phyloP scores from a whole-genome alignment of 306 rosid genomes.

The Dalbergia cultrata region DNA sequence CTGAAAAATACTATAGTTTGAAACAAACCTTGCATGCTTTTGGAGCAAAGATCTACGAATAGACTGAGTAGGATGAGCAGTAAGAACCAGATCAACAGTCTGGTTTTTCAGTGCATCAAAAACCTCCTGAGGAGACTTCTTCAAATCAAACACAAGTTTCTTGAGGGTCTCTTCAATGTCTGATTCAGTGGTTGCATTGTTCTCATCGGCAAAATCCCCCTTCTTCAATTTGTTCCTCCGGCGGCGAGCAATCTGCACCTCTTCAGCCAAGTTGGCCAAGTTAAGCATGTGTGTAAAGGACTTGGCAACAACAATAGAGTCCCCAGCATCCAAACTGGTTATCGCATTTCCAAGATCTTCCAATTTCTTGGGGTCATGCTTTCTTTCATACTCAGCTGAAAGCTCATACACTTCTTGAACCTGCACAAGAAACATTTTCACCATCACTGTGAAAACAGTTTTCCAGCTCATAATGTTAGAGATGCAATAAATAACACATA shows the following conservation, averaged over 20 bases:
- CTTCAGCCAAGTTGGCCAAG: slow-evolving; percentile 99
- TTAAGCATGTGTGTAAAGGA: slow-evolving; percentile 98
- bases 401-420: slow-evolving; percentile 97
- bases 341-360: slow-evolving; percentile 85
- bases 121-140: slow-evolving; percentile 94
- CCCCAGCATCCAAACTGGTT: slow-evolving; percentile 95
- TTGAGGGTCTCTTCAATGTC: slow-evolving; percentile 97
- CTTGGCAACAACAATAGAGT: slow-evolving; percentile 90
- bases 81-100: slow-evolving; percentile 94
- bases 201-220: slow-evolving; percentile 88
- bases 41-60: slow-evolving; percentile 97
- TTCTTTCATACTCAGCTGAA: slow-evolving; percentile 96
- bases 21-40: slow-evolving; percentile 90
- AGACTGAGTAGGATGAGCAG: slow-evolving; percentile 99
- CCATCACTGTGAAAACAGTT: slow-evolving; percentile 15
- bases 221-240: slow-evolving; percentile 91
- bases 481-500: background rate
- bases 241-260: slow-evolving; percentile 94
- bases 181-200: slow-evolving; percentile 92
- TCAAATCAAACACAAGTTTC: slow-evolving; percentile 77
- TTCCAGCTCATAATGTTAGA: slow-evolving; percentile 31
- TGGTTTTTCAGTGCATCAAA: slow-evolving; percentile 97
- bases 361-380: slow-evolving; percentile 82
- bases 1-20: slow-evolving; percentile 6
- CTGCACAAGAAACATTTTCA: slow-evolving; percentile 49